Conservation (phyloP, 768 basidiomycete species). For the Suillus placidus region DNA sequence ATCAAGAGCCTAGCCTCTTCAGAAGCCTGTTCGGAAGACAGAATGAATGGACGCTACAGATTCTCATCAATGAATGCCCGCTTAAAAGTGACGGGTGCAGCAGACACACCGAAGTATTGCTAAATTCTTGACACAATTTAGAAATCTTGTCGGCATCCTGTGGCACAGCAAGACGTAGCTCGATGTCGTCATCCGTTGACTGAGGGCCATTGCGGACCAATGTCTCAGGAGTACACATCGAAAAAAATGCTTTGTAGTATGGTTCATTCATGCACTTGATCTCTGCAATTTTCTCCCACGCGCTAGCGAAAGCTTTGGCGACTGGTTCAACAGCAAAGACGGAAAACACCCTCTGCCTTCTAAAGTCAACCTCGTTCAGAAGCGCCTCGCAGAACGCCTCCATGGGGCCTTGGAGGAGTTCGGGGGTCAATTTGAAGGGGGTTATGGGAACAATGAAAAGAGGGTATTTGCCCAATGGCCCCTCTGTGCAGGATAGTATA, state of each 20-base stretch:
- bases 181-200: slow-evolving; percentile 37
- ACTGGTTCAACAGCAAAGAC: slow-evolving; percentile 55
- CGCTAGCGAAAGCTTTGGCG: slow-evolving; percentile 44
- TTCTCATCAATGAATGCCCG: slow-evolving; percentile 20
- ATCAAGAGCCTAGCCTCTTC: slow-evolving; percentile 52
- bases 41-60: slow-evolving; percentile 43
- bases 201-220: slow-evolving; percentile 30
- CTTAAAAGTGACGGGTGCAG: slow-evolving; percentile 10
- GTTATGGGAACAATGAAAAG: slow-evolving; percentile 50
- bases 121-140: slow-evolving; percentile 52
- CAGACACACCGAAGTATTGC: slow-evolving; percentile 50
- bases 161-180: slow-evolving; percentile 39
- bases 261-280: slow-evolving; percentile 42
- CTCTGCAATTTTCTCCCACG: slow-evolving; percentile 48
- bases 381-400: slow-evolving; percentile 41
- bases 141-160: slow-evolving; percentile 45
- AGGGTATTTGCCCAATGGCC: slow-evolving; percentile 49
- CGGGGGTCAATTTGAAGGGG: slow-evolving; percentile 25
- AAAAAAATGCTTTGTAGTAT: slow-evolving; percentile 53
- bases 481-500: slow-evolving; percentile 50
- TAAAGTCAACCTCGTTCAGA: slow-evolving; percentile 24
- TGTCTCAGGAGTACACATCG: slow-evolving; percentile 45
- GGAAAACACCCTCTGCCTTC: slow-evolving; percentile 57
- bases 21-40: slow-evolving; percentile 41
- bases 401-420: slow-evolving; percentile 40